Evolutionary conservation across 2,329 filamentous ascomycete genomes (phyloP), one percentile per base, ranked within the genome.

Genomic region (Cryphonectria radicalis): DNA sequence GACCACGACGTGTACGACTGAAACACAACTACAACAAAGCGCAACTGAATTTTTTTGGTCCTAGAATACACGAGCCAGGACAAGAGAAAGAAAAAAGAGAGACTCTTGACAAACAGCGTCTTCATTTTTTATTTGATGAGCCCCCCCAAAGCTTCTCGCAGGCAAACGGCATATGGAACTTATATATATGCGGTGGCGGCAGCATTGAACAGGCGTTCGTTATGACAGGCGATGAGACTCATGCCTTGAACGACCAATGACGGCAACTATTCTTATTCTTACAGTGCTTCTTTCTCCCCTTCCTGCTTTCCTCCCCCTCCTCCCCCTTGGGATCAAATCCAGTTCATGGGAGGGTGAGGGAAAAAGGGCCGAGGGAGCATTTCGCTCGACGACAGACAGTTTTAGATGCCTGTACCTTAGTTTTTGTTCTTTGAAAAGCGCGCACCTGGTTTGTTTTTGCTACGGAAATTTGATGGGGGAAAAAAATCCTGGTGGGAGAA

Each of bases 1-100:
- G 73, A 75, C 79, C 77, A 75, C 72, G 81, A 84, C 77, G 77
- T 82, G 79, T 82, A 83, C 75, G 77, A 77, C 75, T 74, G 72
- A 69, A 60, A 64, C 35, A 60, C 55, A 64, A 70, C 37, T 32
- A 70, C 68, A 62, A 57, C n/a, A 25, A 57, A 53, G 35, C 46
- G 46, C 46, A 50, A 50, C 2, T 50, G 46, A n/a, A n/a, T 50
- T 50, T 50, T 50, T 50, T n/a, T 50, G 46, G 22, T 50, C 46
- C 46, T n/a, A 50, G 46, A 50, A 50, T n/a, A 50, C 22, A 50
- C 46, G 46, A 50, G 46, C 25, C 65, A 60, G 55, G 55, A 32
- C 55, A 32, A 32, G 55, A 59, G 25, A 32, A 7, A 3, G 11
- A 53, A 55, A 55, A 55, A 55, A 28, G 4, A 35, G 7, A 14